These are phyloP conservation scores for Gnomoniopsis sp. DNA, from an alignment of 2,329 filamentous ascomycete species.

Conservation along the genomic window DNA sequence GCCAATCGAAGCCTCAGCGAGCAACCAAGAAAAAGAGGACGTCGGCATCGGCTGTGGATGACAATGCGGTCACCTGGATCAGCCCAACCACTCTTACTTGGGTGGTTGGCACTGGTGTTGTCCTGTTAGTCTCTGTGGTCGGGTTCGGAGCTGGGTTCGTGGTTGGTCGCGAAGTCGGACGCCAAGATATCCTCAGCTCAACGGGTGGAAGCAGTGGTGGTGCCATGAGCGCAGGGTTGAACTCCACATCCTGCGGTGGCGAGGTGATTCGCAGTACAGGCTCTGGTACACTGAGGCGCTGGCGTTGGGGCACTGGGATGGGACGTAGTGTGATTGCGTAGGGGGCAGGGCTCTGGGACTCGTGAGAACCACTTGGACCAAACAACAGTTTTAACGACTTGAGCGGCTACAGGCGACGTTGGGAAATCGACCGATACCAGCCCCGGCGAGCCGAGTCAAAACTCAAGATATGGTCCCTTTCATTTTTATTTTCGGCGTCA, in stretches of 20 bases:
- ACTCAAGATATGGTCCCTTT: background rate
- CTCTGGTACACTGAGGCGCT: slow-evolving; percentile 45
- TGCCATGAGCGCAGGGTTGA: slow-evolving; percentile 32
- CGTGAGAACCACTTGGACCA: background rate
- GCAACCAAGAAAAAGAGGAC: slow-evolving; percentile 60
- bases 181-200: slow-evolving; percentile 52
- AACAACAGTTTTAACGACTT: background rate
- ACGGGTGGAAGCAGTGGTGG: slow-evolving; percentile 32
- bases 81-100: slow-evolving; percentile 61
- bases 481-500: slow-evolving; percentile 8
- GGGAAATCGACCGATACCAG: background rate
- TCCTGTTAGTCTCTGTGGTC: slow-evolving; percentile 65
- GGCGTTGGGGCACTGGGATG: slow-evolving; percentile 51
- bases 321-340: slow-evolving; percentile 48
- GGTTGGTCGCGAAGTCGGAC: slow-evolving; percentile 63
- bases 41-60: slow-evolving; percentile 32
- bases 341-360: background rate
- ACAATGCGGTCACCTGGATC: slow-evolving; percentile 38
- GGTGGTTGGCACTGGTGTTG: slow-evolving; percentile 64
- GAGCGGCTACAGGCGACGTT: background rate
- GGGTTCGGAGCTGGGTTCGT: slow-evolving; percentile 68
- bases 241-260: slow-evolving; percentile 46
- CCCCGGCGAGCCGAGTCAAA: background rate
- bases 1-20: slow-evolving; percentile 35
- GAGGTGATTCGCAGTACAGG: slow-evolving; percentile 49